A percentile compares a stretch with the other conserved stretches of the same genome.
Conservation (phyloP, 2,329 filamentous ascomycete genomes). For the Leptographium galeiforme region DNA sequence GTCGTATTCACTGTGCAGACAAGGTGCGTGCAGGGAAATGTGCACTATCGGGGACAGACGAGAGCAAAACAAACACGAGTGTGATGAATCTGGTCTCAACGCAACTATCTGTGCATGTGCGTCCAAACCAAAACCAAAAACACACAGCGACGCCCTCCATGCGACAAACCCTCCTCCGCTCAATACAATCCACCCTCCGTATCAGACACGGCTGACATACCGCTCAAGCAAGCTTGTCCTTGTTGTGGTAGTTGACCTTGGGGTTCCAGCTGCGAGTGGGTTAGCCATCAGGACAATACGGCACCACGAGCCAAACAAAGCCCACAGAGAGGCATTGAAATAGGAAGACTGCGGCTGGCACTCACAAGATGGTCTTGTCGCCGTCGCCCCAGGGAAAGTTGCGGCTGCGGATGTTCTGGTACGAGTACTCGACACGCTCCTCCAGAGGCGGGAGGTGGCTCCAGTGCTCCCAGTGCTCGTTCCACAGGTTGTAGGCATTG, state of each 20-base stretch:
- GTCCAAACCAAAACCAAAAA: not conserved
- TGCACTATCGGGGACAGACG: not conserved
- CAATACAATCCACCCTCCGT: not conserved
- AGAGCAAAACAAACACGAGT: not conserved
- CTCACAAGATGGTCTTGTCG: slow-evolving; percentile 51
- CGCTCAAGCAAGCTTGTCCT: slow-evolving; percentile 52
- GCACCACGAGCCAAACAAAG: not conserved
- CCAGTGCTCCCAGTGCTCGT: slow-evolving; percentile 96
- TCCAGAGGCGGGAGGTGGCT: slow-evolving; percentile 71
- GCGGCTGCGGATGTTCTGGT: slow-evolving; percentile 95
- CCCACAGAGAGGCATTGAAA: too few species aligned
- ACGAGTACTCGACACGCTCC: slow-evolving; percentile 86
- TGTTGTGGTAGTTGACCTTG: slow-evolving; percentile 93
- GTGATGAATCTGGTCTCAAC: not conserved
- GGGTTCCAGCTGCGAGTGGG: slow-evolving; percentile 65
- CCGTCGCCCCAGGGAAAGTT: slow-evolving; percentile 93
- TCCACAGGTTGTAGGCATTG: slow-evolving; percentile 88
- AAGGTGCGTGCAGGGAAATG: not conserved
- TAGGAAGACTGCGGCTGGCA: not conserved
- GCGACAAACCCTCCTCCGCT: not conserved
- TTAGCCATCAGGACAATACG: not conserved
- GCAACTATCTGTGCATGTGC: not conserved
- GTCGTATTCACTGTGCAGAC: too few species aligned
- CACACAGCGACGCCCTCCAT: not conserved
- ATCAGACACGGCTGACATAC: not conserved